Conservation (phyloP, 495 filamentous ascomycete species). For the Cercophora newfieldiana region DNA sequence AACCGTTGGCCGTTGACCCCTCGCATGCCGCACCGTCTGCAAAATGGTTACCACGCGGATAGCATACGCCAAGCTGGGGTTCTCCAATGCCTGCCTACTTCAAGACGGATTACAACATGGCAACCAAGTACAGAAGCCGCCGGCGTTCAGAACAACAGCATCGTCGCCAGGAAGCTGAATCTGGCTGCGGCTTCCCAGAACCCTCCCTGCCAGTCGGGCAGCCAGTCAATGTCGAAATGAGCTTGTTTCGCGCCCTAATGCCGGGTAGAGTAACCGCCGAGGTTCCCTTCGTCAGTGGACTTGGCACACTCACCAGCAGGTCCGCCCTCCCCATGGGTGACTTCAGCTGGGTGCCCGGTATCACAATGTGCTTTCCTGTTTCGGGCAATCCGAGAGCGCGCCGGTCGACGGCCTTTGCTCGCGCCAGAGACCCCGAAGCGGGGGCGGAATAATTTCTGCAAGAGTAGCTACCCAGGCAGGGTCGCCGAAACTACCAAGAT, state of each 20-base stretch:
- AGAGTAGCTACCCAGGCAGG: neutral
- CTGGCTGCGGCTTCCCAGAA: no score
- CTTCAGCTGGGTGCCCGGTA: neutral
- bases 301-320: neutral
- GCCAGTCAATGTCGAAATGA: neutral
- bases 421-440: neutral
- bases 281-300: neutral
- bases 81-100: neutral
- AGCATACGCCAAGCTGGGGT: neutral
- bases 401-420: neutral
- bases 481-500: neutral
- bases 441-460: neutral
- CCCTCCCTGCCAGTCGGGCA: neutral
- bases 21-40: neutral
- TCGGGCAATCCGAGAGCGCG: neutral
- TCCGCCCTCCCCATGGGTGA: neutral
- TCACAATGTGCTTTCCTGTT: neutral
- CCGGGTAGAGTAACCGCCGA: conserved; percentile 14
- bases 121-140: no score
- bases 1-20: neutral
- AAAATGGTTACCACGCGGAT: neutral
- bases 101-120: no score
- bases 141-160: no score
- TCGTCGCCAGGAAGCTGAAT: neutral
- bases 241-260: neutral